Percentiles rank a stretch among this genome's conserved stretches.
Evolutionary conservation across 2,329 filamentous ascomycete genomes (phyloP).

Genomic region (Parastagonospora nodorum): DNA sequence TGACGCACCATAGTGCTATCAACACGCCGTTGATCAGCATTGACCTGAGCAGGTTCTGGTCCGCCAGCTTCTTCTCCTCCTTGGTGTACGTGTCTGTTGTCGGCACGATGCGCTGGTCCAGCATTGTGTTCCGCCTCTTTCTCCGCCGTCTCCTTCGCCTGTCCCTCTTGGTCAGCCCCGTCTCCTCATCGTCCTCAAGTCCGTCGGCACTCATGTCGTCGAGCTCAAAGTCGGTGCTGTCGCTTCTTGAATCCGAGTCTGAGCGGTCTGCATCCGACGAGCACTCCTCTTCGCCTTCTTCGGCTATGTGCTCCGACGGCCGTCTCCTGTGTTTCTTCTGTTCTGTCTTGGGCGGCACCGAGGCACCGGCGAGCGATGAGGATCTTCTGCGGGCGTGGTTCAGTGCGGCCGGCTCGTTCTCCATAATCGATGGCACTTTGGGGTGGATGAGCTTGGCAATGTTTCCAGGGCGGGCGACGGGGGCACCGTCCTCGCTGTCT

Average conservation of each 20-base stretch:
- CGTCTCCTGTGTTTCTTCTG: constrained; percentile 34
- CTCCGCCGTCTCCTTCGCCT: constrained; percentile 69
- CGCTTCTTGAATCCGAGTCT: constrained; percentile 41
- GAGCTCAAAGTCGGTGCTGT: constrained; percentile 60
- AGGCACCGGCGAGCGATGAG: constrained; percentile 40
- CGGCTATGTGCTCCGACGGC: constrained; percentile 39
- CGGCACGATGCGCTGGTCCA: constrained; percentile 72
- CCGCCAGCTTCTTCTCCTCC: constrained; percentile 75
- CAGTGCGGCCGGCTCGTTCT: constrained; percentile 24
- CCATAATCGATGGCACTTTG: constrained; percentile 39
- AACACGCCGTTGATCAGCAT: constrained; percentile 77
- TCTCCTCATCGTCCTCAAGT: constrained; percentile 83
- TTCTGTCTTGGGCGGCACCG: constrained; percentile 24
- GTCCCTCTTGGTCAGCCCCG: constrained; percentile 77
- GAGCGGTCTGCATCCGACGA: constrained; percentile 34
- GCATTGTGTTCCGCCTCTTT: constrained; percentile 69
- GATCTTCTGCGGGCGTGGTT: constrained; percentile 36
- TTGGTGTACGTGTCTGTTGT: constrained; percentile 60
- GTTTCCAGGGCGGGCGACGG: constrained; percentile 17
- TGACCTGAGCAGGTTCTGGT: constrained; percentile 71
- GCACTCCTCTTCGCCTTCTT: constrained; percentile 39
- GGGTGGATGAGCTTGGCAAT: constrained; percentile 38
- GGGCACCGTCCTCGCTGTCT: constrained; percentile 22
- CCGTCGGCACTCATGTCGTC: constrained; percentile 70
- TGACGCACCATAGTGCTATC: constrained; percentile 76